Conservation (phyloP, 2,329 filamentous ascomycete genomes). For the Penicillium sp. region DNA sequence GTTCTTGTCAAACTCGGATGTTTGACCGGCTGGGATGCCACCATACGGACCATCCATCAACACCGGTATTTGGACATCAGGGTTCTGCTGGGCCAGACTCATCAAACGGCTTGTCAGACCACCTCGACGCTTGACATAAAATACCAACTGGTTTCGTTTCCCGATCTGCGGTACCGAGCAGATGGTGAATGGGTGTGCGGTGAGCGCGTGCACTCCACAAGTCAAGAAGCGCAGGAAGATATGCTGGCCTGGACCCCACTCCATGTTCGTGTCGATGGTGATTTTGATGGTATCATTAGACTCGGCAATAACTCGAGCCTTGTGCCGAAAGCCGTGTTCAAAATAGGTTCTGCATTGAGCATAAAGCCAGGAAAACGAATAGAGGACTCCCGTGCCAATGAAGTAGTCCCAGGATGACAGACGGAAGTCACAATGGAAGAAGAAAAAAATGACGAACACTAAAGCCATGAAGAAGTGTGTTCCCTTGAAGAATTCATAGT, state of each 20-base stretch:
- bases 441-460: conserved; percentile 55
- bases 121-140: conserved; percentile 48
- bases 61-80: conserved; percentile 41
- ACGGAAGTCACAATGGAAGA: conserved; percentile 54
- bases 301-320: conserved; percentile 41
- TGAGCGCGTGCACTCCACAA: conserved; percentile 41
- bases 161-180: conserved; percentile 43
- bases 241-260: conserved; percentile 52
- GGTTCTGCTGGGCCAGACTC: conserved; percentile 33
- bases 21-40: conserved; percentile 38
- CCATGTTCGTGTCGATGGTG: conserved; percentile 40
- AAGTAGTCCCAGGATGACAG: conserved; percentile 58
- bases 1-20: conserved; percentile 39
- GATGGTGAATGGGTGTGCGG: conserved; percentile 53
- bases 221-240: conserved; percentile 49
- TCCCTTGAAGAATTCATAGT: conserved; percentile 58
- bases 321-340: conserved; percentile 44
- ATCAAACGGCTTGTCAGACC: conserved; percentile 49
- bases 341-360: conserved; percentile 46
- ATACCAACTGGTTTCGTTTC: conserved; percentile 42
- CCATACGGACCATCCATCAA: conserved; percentile 57
- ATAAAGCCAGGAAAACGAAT: conserved; percentile 45
- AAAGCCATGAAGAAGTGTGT: conserved; percentile 50
- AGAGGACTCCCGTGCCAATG: conserved; percentile 51
- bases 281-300: conserved; percentile 42